Evolutionary conservation across 2,329 filamentous ascomycete genomes (phyloP).

Genomic region (Aspergillus quadrilineatus): DNA sequence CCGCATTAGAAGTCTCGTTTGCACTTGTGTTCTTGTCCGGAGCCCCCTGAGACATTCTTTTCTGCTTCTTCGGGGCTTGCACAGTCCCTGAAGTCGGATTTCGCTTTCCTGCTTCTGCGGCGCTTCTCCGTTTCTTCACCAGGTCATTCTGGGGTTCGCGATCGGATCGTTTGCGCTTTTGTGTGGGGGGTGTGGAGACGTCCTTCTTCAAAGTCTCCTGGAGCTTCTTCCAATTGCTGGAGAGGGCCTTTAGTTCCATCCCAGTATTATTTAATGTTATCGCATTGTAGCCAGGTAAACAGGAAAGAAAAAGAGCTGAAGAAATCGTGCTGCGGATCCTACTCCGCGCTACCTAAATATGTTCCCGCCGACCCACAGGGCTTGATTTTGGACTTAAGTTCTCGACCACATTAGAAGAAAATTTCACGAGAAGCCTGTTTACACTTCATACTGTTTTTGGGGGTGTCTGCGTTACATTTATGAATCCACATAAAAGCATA

Average conservation of each 20-base stretch:
- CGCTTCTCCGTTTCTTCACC: constrained; percentile 35
- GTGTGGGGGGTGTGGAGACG: constrained; percentile 18
- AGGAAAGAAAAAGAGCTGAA: constrained; percentile 16
- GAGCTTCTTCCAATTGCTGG: constrained; percentile 53
- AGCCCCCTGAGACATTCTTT: constrained; percentile 33
- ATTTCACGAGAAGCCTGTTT: neutral
- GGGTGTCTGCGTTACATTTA: too few species aligned
- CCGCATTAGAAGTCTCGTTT: constrained; percentile 60
- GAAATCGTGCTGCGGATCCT: constrained; percentile 21
- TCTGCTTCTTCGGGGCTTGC: constrained; percentile 26
- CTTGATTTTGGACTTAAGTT: neutral
- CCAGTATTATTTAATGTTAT: constrained; percentile 23
- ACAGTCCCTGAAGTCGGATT: constrained; percentile 22
- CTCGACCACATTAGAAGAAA: neutral
- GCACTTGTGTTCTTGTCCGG: constrained; percentile 43
- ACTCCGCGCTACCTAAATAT: constrained; percentile 19
- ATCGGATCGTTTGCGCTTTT: constrained; percentile 37
- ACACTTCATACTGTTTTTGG: neutral
- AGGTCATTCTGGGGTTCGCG: constrained; percentile 31
- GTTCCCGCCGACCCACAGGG: constrained; percentile 17
- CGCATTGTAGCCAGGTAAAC: constrained; percentile 21
- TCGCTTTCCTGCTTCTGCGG: constrained; percentile 20
- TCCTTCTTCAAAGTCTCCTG: constrained; percentile 46
- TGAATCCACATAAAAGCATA: too few species aligned
- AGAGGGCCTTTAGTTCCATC: constrained; percentile 47